These are phyloP conservation scores for Clitoria ternatea DNA, from an alignment of 306 rosid genomes.

Conservation along the genomic window DNA sequence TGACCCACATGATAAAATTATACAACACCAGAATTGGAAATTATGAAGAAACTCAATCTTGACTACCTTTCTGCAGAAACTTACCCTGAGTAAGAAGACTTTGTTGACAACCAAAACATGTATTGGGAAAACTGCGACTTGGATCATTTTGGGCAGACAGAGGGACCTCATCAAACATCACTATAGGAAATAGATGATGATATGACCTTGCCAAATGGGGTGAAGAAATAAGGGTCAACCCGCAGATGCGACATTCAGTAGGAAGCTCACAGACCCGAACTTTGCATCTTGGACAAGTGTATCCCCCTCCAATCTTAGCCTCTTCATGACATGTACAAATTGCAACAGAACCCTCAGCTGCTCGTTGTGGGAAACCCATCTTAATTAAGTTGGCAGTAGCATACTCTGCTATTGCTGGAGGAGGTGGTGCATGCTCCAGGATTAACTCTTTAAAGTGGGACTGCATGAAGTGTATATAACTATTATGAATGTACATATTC, in stretches of 20 bases:
- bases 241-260: constrained; percentile 88
- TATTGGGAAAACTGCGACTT: constrained; percentile 37
- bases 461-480: constrained; percentile 40
- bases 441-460: constrained; percentile 78
- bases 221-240: constrained; percentile 91
- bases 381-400: constrained; percentile 87
- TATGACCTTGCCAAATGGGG: constrained; percentile 98
- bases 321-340: constrained; percentile 91
- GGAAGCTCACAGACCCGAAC: constrained; percentile 97
- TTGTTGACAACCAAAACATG: constrained; percentile 92
- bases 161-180: constrained; percentile 85
- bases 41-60: neutral
- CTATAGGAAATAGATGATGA: constrained; percentile 92
- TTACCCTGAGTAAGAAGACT: constrained; percentile 61
- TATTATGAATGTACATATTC: constrained; percentile 2
- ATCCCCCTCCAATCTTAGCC: constrained; percentile 88
- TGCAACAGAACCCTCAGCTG: constrained; percentile 85
- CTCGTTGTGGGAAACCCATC: constrained; percentile 99
- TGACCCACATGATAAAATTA: neutral
- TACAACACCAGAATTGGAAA: neutral
- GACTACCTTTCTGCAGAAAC: constrained; percentile 23
- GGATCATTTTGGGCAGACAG: constrained; percentile 43
- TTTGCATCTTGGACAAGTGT: constrained; percentile 93
- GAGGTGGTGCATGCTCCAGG: constrained; percentile 96
- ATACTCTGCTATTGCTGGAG: constrained; percentile 96